Percentiles rank a stretch among this genome's conserved stretches.
Conservation (phyloP, 345 rosid species). For the Euclidium syriacum region DNA sequence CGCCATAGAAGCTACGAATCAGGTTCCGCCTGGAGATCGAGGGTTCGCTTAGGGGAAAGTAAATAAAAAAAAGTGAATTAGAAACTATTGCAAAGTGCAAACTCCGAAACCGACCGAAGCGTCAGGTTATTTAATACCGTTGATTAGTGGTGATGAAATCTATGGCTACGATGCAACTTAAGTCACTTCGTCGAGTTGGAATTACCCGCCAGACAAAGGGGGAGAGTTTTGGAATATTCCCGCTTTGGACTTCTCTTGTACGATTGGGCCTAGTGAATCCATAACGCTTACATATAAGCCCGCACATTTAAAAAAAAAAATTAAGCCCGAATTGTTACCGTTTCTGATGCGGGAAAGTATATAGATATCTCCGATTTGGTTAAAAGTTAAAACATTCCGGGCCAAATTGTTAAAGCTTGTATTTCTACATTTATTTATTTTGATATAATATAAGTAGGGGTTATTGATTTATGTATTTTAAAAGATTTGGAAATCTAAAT, state of each 20-base stretch:
- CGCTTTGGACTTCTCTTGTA: background rate
- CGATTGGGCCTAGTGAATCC: background rate
- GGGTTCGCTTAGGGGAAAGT: conserved; percentile 4
- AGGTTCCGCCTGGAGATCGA: conserved; percentile 39
- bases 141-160: background rate
- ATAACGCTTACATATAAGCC: background rate
- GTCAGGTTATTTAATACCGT: background rate
- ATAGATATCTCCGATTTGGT: no score
- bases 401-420: no score
- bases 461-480: no score
- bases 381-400: no score
- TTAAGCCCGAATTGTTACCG: no score
- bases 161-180: conserved; percentile 4
- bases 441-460: no score
- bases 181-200: background rate
- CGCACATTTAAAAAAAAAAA: no score
- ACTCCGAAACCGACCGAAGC: background rate
- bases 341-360: no score
- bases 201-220: conserved; percentile 11
- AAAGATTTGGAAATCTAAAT: no score
- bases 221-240: background rate
- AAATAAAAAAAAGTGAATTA: background rate
- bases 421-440: no score
- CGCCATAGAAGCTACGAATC: conserved; percentile 50
- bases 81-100: background rate